Percentiles rank a stretch among this genome's conserved stretches.
Conservation (phyloP, 805 yeast genomes). For the Candida odintsovae region DNA sequence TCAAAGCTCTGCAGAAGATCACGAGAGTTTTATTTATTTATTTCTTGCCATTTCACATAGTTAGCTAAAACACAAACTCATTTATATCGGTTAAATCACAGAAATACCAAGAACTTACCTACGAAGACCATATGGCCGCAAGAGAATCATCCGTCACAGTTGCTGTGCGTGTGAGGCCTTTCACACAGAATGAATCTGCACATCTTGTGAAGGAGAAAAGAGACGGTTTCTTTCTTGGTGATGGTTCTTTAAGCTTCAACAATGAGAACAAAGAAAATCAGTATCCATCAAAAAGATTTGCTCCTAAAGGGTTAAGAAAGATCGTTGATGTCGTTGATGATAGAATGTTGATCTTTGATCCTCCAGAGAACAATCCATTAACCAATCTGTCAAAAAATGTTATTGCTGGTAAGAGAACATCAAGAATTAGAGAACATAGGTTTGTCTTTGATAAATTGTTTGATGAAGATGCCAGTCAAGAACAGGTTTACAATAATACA, state of each 20-base stretch:
- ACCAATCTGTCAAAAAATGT: slow-evolving; percentile 26
- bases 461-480: slow-evolving; percentile 59
- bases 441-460: slow-evolving; percentile 80
- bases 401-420: slow-evolving; percentile 30
- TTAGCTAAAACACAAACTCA: neutral
- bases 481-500: slow-evolving; percentile 60
- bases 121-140: slow-evolving; percentile 4
- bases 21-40: no score
- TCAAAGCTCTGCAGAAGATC: no score
- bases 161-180: slow-evolving; percentile 81
- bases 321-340: slow-evolving; percentile 79
- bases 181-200: slow-evolving; percentile 52
- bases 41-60: neutral
- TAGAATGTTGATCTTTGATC: slow-evolving; percentile 81
- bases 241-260: slow-evolving; percentile 40
- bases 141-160: slow-evolving; percentile 61
- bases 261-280: slow-evolving; percentile 16
- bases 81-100: neutral
- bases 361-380: slow-evolving; percentile 63
- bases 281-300: slow-evolving; percentile 13
- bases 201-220: slow-evolving; percentile 37
- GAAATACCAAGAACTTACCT: neutral
- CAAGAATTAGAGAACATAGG: slow-evolving; percentile 63
- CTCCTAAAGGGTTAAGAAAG: slow-evolving; percentile 55
- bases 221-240: slow-evolving; percentile 42